These are phyloP conservation scores for Geosmithia flava DNA, from an alignment of 2,329 filamentous ascomycete species.

Conservation along the genomic window DNA sequence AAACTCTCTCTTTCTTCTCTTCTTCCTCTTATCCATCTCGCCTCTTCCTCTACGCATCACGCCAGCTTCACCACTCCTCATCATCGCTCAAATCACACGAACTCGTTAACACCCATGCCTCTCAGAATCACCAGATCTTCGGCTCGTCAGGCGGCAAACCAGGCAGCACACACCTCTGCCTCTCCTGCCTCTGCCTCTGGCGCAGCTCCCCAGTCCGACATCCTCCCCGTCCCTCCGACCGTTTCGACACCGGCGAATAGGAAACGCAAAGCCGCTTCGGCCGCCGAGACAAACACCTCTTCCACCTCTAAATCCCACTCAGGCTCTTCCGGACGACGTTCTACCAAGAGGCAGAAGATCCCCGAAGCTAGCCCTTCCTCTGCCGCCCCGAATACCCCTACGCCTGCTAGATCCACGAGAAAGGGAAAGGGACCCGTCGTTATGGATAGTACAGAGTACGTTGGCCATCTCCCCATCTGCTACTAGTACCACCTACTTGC, in stretches of 20 bases:
- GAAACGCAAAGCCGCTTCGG: conserved; percentile 58
- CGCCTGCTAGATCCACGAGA: conserved; percentile 37
- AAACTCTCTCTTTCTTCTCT: not conserved
- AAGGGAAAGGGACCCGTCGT: conserved; percentile 48
- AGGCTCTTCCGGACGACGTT: conserved; percentile 38
- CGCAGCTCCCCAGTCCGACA: conserved; percentile 21
- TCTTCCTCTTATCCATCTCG: not conserved
- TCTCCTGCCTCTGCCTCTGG: conserved; percentile 23
- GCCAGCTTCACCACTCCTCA: conserved; percentile 8
- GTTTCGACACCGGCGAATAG: conserved; percentile 30
- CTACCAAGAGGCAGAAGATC: conserved; percentile 57
- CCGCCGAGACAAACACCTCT: conserved; percentile 34
- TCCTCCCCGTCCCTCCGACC: conserved; percentile 21
- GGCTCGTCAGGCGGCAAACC: conserved; percentile 73
- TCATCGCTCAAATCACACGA: conserved; percentile 11
- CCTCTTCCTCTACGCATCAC: conserved; percentile 2
- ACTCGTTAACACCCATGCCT: conserved; percentile 63
- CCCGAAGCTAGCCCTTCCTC: conserved; percentile 30
- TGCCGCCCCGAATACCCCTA: conserved; percentile 14
- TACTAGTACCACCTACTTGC: not conserved
- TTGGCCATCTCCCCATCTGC: not conserved
- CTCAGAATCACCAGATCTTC: conserved; percentile 92
- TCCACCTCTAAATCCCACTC: conserved; percentile 11
- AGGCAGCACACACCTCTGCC: conserved; percentile 35
- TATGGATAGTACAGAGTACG: conserved; percentile 65